Evolutionary conservation across 2,329 filamentous ascomycete genomes (phyloP), one percentile per base, ranked within the genome.

Genomic region (Biscogniauxia marginata): DNA sequence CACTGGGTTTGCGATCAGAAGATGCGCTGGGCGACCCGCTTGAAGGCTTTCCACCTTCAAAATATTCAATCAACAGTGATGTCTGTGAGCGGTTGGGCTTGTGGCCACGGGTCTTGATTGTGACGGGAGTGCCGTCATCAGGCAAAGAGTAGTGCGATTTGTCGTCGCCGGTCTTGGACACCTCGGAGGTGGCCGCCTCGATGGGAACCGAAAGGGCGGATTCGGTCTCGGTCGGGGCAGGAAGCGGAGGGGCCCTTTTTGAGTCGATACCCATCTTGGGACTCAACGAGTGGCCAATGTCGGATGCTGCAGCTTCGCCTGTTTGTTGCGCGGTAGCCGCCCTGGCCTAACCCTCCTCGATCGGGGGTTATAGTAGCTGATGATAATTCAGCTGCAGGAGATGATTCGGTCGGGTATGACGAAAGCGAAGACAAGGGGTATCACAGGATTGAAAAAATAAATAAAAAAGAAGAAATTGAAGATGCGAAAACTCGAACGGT

Each of bases 21-120:
- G 79, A 79, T 65, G 79, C 80, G 55, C 83, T 77, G 45, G 75
- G 72, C n/a, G 75, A 71, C 61, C 79, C 78, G 55, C 80, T 74
- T 54, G 70, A 69, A 46, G 65, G 57, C 72, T 90, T 93, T 61
- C 87, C 85, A 64, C 86, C 90, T 75, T 96, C 93, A 69, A 96
- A 97, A 74, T 96, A 96, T 76, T 97, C 93, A 68, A 97, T 97
- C 67, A 97, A 80, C 63, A 97, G 81, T 55, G 91, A 96, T 39
- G 93, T 96, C 77, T 96, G 92, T 47, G 91, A 96, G 66, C 84
- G 76, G 69, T 77, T 82, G 60, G 78, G 68, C 62, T 75, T 77
- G 70, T 84, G 81, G 66, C 84, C 81, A 58, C 83, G 84, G 46
- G 93, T 96, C 70, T 88, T 87, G 72, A 99, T 96, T 58, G 91